A percentile compares a stretch with the other conserved stretches of the same genome.
Evolutionary conservation across 495 filamentous ascomycete species (phyloP).

Genomic region (Trichoderma virens): DNA sequence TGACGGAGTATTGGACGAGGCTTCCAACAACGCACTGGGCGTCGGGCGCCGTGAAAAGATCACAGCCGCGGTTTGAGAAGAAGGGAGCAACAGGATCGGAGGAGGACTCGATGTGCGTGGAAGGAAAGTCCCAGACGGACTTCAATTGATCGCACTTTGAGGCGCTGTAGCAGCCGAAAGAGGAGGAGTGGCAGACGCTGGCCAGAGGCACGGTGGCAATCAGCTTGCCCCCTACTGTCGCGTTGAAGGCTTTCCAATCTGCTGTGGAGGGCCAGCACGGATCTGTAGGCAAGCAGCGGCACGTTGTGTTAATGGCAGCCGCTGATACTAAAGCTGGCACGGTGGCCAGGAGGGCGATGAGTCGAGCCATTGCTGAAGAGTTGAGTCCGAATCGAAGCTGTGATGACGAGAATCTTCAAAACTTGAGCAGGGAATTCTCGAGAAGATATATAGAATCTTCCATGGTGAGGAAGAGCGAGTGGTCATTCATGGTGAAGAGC

Average conservation of each 20-base stretch:
- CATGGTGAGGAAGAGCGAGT: neutral
- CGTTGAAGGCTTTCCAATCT: conserved; percentile 38
- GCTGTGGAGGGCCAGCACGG: conserved; percentile 34
- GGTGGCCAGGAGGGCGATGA: neutral
- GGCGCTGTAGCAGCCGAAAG: conserved; percentile 15
- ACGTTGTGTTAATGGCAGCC: conserved; percentile 14
- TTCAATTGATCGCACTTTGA: conserved; percentile 18
- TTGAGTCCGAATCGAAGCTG: neutral
- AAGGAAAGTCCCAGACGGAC: conserved; percentile 22
- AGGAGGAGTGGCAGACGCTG: conserved; percentile 37
- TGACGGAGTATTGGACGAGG: conserved; percentile 49
- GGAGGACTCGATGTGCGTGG: conserved; percentile 32
- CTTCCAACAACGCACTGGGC: conserved; percentile 50
- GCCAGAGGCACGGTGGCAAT: conserved; percentile 45
- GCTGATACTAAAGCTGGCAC: neutral
- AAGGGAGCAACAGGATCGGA: conserved; percentile 38
- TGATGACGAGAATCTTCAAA: neutral
- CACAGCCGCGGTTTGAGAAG: conserved; percentile 44
- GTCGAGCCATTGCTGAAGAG: neutral
- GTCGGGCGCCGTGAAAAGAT: conserved; percentile 41
- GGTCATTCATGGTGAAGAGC: no score
- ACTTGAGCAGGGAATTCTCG: neutral
- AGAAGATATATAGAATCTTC: neutral
- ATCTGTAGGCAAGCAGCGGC: conserved; percentile 49
- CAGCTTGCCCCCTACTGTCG: conserved; percentile 35